A percentile compares a stretch with the other conserved stretches of the same genome.
Conservation (phyloP, 2,329 filamentous ascomycete genomes). For the Colletotrichum spaethianum region DNA sequence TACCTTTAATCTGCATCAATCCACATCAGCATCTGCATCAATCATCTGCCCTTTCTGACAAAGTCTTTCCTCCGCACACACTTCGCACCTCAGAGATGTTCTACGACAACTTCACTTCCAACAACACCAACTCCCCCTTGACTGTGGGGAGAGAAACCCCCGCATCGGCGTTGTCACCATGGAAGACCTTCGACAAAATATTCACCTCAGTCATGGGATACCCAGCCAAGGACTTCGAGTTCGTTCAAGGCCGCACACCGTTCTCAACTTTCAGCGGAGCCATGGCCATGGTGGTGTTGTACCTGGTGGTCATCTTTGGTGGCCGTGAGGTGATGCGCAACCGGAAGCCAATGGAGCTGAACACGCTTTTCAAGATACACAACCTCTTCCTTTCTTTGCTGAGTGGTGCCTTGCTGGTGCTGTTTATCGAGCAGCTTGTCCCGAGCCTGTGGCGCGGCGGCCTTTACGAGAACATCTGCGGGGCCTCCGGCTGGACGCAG, state of each 20-base stretch:
- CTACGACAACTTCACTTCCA: slow-evolving; percentile 29
- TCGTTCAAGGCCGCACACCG: slow-evolving; percentile 80
- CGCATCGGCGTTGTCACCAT: slow-evolving; percentile 77
- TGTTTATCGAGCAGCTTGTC: slow-evolving; percentile 86
- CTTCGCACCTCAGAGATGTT: slow-evolving; percentile 15
- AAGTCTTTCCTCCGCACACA: background rate
- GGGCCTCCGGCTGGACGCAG: slow-evolving; percentile 82
- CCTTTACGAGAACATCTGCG: slow-evolving; percentile 85
- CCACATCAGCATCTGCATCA: slow-evolving; percentile 13
- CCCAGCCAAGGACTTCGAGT: slow-evolving; percentile 83
- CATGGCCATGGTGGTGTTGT: slow-evolving; percentile 77
- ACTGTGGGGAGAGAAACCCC: slow-evolving; percentile 48
- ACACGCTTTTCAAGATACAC: slow-evolving; percentile 86
- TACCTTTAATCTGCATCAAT: background rate
- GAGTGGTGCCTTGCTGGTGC: slow-evolving; percentile 78
- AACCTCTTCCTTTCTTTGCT: slow-evolving; percentile 88
- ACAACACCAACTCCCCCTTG: slow-evolving; percentile 78
- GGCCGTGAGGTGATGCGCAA: slow-evolving; percentile 88
- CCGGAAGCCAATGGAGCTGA: slow-evolving; percentile 81
- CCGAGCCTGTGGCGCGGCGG: slow-evolving; percentile 81
- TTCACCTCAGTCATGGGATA: slow-evolving; percentile 80
- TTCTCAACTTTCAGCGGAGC: slow-evolving; percentile 85
- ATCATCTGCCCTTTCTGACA: background rate
- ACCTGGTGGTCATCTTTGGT: slow-evolving; percentile 88
- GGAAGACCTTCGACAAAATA: slow-evolving; percentile 80